Percentiles rank a stretch among this genome's conserved stretches.
Conservation (phyloP, 2,329 filamentous ascomycete genomes). For the Clonostachys rhizophaga region DNA sequence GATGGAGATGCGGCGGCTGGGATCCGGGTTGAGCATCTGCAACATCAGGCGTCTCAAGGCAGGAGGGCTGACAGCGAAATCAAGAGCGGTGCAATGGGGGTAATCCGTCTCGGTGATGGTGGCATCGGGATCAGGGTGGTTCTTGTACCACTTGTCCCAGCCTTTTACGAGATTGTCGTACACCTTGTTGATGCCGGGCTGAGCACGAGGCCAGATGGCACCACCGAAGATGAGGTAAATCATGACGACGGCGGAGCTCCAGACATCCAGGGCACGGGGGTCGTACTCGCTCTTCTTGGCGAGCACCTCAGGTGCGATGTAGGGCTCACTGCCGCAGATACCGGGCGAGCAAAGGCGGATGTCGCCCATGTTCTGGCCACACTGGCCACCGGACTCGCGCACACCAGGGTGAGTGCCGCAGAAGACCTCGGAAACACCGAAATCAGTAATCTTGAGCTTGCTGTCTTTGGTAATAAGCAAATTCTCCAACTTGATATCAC, state of each 20-base stretch:
- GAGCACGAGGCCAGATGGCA: slow-evolving; percentile 70
- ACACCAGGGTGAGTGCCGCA: slow-evolving; percentile 76
- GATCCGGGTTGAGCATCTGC: slow-evolving; percentile 79
- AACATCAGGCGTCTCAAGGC: slow-evolving; percentile 67
- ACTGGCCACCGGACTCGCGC: slow-evolving; percentile 66
- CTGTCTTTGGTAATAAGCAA: slow-evolving; percentile 74
- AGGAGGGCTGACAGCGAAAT: slow-evolving; percentile 60
- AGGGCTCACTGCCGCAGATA: slow-evolving; percentile 80
- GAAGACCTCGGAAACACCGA: slow-evolving; percentile 86
- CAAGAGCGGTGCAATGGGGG: slow-evolving; percentile 61
- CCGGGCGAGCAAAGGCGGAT: slow-evolving; percentile 71
- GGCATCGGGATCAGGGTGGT: slow-evolving; percentile 35
- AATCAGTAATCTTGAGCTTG: slow-evolving; percentile 86
- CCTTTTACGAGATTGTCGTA: slow-evolving; percentile 62
- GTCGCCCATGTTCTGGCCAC: slow-evolving; percentile 67
- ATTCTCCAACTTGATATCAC: slow-evolving; percentile 89
- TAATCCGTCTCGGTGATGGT: slow-evolving; percentile 53
- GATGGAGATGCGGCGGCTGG: slow-evolving; percentile 65
- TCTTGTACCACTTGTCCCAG: slow-evolving; percentile 64
- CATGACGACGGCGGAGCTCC: slow-evolving; percentile 82
- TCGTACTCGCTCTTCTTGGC: slow-evolving; percentile 63
- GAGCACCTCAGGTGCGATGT: slow-evolving; percentile 83
- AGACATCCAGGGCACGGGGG: slow-evolving; percentile 76
- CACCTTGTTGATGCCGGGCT: slow-evolving; percentile 39
- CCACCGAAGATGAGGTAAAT: slow-evolving; percentile 70